phyloP scores from a whole-genome alignment of 2,329 filamentous ascomycete species.

The Aspergillus vadensis region DNA sequence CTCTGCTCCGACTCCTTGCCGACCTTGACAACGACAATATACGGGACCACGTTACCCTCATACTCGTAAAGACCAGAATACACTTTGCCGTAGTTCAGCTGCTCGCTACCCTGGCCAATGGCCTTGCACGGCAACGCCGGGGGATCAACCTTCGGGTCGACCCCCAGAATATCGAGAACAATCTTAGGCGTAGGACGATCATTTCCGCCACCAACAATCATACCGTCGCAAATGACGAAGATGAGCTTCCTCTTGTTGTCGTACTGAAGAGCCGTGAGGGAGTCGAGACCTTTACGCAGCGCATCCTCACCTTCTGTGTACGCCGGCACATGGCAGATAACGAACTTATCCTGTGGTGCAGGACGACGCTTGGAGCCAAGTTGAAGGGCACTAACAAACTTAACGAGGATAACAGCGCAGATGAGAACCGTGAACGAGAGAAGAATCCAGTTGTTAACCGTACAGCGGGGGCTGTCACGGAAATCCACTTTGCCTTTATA shows the following conservation, averaged over 20 bases:
- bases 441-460: slow-evolving; percentile 88
- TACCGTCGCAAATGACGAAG: slow-evolving; percentile 40
- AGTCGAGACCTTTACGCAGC: slow-evolving; percentile 87
- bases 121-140: slow-evolving; percentile 93
- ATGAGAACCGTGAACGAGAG: slow-evolving; percentile 84
- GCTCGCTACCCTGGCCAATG: slow-evolving; percentile 82
- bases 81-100: slow-evolving; percentile 97
- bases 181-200: slow-evolving; percentile 97
- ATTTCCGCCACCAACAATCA: slow-evolving; percentile 94
- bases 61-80: slow-evolving; percentile 98
- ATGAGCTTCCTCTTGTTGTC: slow-evolving; percentile 94
- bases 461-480: slow-evolving; percentile 71
- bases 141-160: slow-evolving; percentile 94
- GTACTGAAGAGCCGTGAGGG: slow-evolving; percentile 89
- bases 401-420: slow-evolving; percentile 75
- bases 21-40: slow-evolving; percentile 93
- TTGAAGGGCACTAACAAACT: slow-evolving; percentile 91
- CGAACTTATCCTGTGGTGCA: slow-evolving; percentile 93
- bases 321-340: slow-evolving; percentile 96
- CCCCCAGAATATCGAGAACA: slow-evolving; percentile 92
- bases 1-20: slow-evolving; percentile 93
- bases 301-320: slow-evolving; percentile 98
- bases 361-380: slow-evolving; percentile 90
- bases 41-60: slow-evolving; percentile 96
- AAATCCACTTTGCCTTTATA: slow-evolving; percentile 85